Percentiles rank a stretch among this genome's conserved stretches.
Conservation (phyloP, 495 filamentous ascomycete species). For the Ramalina intermedia region DNA sequence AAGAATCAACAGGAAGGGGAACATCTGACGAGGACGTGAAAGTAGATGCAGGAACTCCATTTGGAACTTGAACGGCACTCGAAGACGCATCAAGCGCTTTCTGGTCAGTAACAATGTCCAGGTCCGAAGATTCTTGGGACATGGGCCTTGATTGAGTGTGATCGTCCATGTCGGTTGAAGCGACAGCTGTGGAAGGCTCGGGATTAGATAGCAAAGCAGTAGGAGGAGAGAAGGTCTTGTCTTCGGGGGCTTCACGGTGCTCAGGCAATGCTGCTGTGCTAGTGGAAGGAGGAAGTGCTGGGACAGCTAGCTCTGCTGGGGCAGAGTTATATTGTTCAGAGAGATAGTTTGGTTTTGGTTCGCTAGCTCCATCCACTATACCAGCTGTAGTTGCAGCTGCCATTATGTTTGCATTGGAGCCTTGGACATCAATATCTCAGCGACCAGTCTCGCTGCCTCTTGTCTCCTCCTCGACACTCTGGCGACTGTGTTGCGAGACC, state of each 20-base stretch:
- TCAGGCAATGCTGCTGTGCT: background rate
- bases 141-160: slow-evolving; percentile 28
- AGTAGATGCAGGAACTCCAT: background rate
- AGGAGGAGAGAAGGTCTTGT: background rate
- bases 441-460: background rate
- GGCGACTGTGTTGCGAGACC: no score
- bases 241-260: background rate
- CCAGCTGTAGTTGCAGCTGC: background rate
- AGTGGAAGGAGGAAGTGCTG: slow-evolving; percentile 21
- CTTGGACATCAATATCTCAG: background rate
- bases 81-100: background rate
- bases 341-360: slow-evolving; percentile 32
- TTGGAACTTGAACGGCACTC: background rate
- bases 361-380: slow-evolving; percentile 9
- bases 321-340: slow-evolving; percentile 44
- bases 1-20: slow-evolving; percentile 2
- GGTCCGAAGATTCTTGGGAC: slow-evolving; percentile 17
- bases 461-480: background rate
- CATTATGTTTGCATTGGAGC: background rate
- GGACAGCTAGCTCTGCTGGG: slow-evolving; percentile 27
- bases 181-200: slow-evolving; percentile 27
- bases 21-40: background rate
- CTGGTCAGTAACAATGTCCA: slow-evolving; percentile 4
- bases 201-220: slow-evolving; percentile 28
- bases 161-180: slow-evolving; percentile 32